Evolutionary conservation across 805 yeast species (phyloP).

Genomic region (Saccharomycopsis javanensis): DNA sequence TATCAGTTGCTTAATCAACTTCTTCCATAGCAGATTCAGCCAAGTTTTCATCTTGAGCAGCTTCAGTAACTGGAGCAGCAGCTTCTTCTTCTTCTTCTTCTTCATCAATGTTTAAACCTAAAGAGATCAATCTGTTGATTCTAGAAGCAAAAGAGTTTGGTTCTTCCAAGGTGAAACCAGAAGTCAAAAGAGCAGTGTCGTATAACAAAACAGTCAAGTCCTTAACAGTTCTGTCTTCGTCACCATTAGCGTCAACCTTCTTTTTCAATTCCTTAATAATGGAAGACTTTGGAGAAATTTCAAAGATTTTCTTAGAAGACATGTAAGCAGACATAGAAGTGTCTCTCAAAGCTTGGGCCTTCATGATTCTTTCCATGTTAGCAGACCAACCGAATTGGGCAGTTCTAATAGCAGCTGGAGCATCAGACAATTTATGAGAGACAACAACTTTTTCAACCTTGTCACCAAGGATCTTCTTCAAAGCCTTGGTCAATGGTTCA

Average conservation of each 20-base stretch:
- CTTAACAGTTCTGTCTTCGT: slow-evolving; percentile 96
- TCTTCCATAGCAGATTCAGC: slow-evolving; percentile 98
- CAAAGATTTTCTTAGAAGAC: slow-evolving; percentile 99
- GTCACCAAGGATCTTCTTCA: slow-evolving; percentile 96
- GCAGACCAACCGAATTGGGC: slow-evolving; percentile 99
- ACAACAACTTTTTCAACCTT: slow-evolving; percentile 99
- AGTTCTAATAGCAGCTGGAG: slow-evolving; percentile 99
- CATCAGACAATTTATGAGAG: slow-evolving; percentile 92
- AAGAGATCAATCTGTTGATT: slow-evolving; percentile 95
- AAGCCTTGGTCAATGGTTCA: slow-evolving; percentile 89
- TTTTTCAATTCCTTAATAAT: slow-evolving; percentile 92
- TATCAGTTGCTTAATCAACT: slow-evolving; percentile 58
- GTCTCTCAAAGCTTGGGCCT: slow-evolving; percentile 99
- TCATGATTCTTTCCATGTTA: slow-evolving; percentile 99
- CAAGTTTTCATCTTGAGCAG: slow-evolving; percentile 49
- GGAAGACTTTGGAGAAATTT: slow-evolving; percentile 93
- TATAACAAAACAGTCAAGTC: slow-evolving; percentile 91
- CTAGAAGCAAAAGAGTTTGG: slow-evolving; percentile 96
- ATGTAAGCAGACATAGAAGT: slow-evolving; percentile 98
- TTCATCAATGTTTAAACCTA: slow-evolving; percentile 97
- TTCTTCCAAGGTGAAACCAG: slow-evolving; percentile 98
- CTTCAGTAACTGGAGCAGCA: slow-evolving; percentile 28
- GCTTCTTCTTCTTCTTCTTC: slow-evolving; percentile 48
- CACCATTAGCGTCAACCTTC: slow-evolving; percentile 95
- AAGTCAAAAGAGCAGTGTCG: slow-evolving; percentile 96